Conservation (phyloP, 164 flowering plant genomes). For the Malania oleifera region DNA sequence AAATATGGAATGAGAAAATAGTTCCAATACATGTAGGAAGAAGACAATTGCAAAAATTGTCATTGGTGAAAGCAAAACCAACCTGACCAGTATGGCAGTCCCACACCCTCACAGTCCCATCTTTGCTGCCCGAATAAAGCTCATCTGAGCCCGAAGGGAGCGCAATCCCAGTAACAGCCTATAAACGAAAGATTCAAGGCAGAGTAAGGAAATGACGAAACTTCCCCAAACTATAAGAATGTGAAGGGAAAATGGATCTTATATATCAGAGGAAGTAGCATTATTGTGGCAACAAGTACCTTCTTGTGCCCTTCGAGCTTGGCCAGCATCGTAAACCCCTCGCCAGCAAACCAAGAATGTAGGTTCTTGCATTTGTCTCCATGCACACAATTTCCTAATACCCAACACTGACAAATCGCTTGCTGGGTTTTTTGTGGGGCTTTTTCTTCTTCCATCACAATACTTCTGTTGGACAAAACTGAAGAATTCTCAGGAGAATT, state of each 20-base stretch:
- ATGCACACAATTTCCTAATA: background rate
- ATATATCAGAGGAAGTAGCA: too few relatives aligned
- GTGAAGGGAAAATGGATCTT: too few relatives aligned
- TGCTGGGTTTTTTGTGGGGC: background rate
- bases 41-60: too few relatives aligned
- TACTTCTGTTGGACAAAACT: background rate
- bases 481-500: background rate
- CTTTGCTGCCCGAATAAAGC: conserved; percentile 20
- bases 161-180: conserved; percentile 25
- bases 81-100: conserved; percentile 17
- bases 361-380: background rate
- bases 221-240: too few relatives aligned
- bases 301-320: background rate
- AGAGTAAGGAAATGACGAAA: too few relatives aligned
- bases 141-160: conserved; percentile 22
- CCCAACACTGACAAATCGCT: background rate
- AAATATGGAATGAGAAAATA: background rate
- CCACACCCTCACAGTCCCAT: conserved; percentile 25
- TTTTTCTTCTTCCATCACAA: background rate
- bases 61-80: conserved; percentile 14
- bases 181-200: too few relatives aligned
- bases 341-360: background rate
- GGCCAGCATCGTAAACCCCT: background rate
- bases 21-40: background rate
- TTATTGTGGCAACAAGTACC: background rate